phyloP scores from a whole-genome alignment of 2,329 filamentous ascomycete species.

The Ampelomyces quisqualis region DNA sequence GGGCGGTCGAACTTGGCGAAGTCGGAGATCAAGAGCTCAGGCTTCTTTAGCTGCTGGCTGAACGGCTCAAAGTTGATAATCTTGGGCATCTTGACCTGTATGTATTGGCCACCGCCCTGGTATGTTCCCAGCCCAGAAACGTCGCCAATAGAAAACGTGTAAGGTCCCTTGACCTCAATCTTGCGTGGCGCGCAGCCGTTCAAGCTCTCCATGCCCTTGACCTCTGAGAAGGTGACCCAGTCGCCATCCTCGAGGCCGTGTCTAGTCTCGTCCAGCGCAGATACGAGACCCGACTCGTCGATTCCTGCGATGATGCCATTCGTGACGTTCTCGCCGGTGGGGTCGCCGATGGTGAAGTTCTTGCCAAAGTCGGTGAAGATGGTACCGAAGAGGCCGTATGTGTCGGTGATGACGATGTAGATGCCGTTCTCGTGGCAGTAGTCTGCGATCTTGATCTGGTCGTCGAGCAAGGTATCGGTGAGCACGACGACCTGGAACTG shows the following conservation, averaged over 20 bases:
- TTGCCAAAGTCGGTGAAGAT: constrained; percentile 98
- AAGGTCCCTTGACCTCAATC: constrained; percentile 88
- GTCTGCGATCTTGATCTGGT: constrained; percentile 82
- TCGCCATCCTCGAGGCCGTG: constrained; percentile 96
- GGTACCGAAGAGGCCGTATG: constrained; percentile 89
- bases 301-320: constrained; percentile 89
- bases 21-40: constrained; percentile 88
- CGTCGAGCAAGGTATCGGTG: constrained; percentile 76
- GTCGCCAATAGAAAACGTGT: constrained; percentile 96
- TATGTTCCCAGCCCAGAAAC: constrained; percentile 86
- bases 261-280: constrained; percentile 88
- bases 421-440: constrained; percentile 95
- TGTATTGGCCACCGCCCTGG: constrained; percentile 82
- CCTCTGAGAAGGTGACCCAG: constrained; percentile 89
- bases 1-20: constrained; percentile 98
- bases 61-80: constrained; percentile 85
- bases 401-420: constrained; percentile 83
- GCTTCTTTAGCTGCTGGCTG: constrained; percentile 74
- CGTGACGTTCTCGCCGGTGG: constrained; percentile 84
- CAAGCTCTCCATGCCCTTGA: constrained; percentile 86
- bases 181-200: constrained; percentile 85
- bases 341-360: constrained; percentile 85
- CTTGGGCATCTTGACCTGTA: constrained; percentile 98
- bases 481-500: constrained; percentile 91
- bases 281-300: constrained; percentile 85